phyloP scores from a whole-genome alignment of 2,329 filamentous ascomycete species.

The Epichloe sibirici region DNA sequence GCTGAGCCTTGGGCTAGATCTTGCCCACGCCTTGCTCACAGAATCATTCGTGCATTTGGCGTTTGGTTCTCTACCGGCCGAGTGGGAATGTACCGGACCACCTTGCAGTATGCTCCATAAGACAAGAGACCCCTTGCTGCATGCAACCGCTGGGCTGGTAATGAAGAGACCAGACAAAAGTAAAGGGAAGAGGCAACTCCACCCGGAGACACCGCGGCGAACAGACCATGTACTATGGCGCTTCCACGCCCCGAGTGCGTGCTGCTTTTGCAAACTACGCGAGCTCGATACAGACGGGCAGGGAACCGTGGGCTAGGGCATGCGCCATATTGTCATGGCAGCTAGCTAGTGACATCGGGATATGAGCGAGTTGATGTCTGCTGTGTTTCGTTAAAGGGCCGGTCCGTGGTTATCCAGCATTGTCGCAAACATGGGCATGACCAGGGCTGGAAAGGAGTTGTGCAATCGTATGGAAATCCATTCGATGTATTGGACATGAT shows the following conservation, averaged over 20 bases:
- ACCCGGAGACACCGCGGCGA: slow-evolving; percentile 4
- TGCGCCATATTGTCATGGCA: not conserved
- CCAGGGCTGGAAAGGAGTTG: slow-evolving; percentile 2
- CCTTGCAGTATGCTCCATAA: not conserved
- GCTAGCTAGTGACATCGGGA: slow-evolving; percentile 1
- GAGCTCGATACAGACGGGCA: slow-evolving; percentile 1
- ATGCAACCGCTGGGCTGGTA: not conserved
- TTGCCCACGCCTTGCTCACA: not conserved
- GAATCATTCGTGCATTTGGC: not conserved
- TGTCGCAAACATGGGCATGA: slow-evolving; percentile 7
- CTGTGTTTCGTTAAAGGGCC: slow-evolving; percentile 7
- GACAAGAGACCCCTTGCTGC: not conserved
- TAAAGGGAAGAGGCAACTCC: not conserved
- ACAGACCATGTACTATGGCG: slow-evolving; percentile 5
- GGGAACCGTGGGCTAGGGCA: not conserved
- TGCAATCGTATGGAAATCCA: slow-evolving; percentile 6
- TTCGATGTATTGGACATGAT: slow-evolving; percentile 1
- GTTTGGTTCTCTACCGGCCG: slow-evolving; percentile 2
- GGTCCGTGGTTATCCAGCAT: slow-evolving; percentile 7
- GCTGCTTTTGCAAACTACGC: not conserved
- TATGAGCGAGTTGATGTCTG: slow-evolving; percentile 4
- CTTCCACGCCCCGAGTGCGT: not conserved
- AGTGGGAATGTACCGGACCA: slow-evolving; percentile 1
- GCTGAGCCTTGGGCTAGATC: not conserved
- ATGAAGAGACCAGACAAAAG: not conserved